Base-by-base conservation (phyloP, 495 filamentous ascomycete genomes). In the Geoglossum glabrum region DNA sequence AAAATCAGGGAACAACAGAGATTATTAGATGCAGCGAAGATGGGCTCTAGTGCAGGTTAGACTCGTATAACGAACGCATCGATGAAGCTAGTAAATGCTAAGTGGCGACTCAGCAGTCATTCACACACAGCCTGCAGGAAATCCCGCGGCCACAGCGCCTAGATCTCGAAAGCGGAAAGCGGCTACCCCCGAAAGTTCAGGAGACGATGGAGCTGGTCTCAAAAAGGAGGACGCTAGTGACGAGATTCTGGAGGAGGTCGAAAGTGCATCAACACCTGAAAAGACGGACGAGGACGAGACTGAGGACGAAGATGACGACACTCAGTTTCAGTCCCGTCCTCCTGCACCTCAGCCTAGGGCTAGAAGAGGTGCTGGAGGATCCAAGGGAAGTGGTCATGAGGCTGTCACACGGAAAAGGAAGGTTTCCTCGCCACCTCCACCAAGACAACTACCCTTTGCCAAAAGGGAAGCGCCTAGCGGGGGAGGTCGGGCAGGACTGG, bases 1-100 rank as follows among this genome's bases (percentile, higher is more conserved):
- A 62, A 62, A 27, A 62, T 62, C 21, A 34, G 60, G 19, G 60
- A 62, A 8, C 60, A 62, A 62, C 58, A 61, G 23, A 15, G 60
- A 31, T 26, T 61, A 21, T 52, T 59, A 15, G 26, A 54, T 59
- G 54, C n/a, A 50, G 49, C 30, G 11, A 40, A 59, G 26, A 26
- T 52, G 19, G 49, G 34, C n/a, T 21, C 15, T 4, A n/a, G 33
- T 23, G 13, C 57, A 49, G 46, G 57, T 45, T 28, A 55, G 28
- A 5, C 54, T 43, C 5, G 13, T 4, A 26, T 9, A 31, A 25
- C 15, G 3, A 31, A 25, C 15, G 3, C 1, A 46, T 43, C 33
- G 3, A 28, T 56, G 33, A n/a, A 28, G 40, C 8, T 36, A n/a
- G n/a, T n/a, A 4, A 23, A 38, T 26, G 21, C 34, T 5, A 28